Conservation (phyloP, 495 filamentous ascomycete genomes). For the Penicillium fimorum region DNA sequence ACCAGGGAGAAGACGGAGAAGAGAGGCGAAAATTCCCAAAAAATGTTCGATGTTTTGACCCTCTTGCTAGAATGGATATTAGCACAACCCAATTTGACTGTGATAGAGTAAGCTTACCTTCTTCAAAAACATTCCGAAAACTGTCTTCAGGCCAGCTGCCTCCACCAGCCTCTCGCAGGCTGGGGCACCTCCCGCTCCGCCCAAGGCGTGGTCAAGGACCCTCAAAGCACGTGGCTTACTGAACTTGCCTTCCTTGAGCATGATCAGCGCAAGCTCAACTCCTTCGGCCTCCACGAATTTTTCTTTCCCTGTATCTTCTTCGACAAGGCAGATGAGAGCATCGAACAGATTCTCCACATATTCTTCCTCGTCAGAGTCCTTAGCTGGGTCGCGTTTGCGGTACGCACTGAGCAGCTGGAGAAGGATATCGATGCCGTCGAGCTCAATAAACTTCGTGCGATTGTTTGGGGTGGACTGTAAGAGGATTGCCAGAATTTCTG, state of each 20-base stretch:
- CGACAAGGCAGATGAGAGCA: constrained; percentile 72
- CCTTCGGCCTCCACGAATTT: constrained; percentile 91
- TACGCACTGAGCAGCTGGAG: constrained; percentile 87
- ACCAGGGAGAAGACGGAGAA: constrained; percentile 76
- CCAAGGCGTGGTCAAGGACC: constrained; percentile 79
- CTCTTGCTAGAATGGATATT: constrained; percentile 52
- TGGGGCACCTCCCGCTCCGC: constrained; percentile 50
- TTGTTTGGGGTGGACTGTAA: constrained; percentile 67
- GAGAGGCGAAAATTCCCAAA: constrained; percentile 80
- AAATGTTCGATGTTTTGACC: constrained; percentile 74
- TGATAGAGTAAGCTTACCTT: constrained; percentile 45
- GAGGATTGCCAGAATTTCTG: constrained; percentile 87
- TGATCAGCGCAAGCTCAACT: constrained; percentile 85
- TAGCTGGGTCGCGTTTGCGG: constrained; percentile 81
- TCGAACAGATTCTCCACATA: constrained; percentile 93
- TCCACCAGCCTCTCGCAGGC: constrained; percentile 79
- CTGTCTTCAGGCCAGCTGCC: constrained; percentile 76
- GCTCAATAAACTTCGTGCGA: constrained; percentile 56
- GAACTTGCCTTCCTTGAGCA: constrained; percentile 80
- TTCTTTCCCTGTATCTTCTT: constrained; percentile 70
- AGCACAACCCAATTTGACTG: constrained; percentile 11
- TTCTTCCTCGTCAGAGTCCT: constrained; percentile 88
- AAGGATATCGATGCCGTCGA: constrained; percentile 75
- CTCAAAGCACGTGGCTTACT: constrained; percentile 74
- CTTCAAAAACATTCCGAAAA: constrained; percentile 90